phyloP scores from a whole-genome alignment of 768 basidiomycete species.

The Stropharia rugosoannulata region DNA sequence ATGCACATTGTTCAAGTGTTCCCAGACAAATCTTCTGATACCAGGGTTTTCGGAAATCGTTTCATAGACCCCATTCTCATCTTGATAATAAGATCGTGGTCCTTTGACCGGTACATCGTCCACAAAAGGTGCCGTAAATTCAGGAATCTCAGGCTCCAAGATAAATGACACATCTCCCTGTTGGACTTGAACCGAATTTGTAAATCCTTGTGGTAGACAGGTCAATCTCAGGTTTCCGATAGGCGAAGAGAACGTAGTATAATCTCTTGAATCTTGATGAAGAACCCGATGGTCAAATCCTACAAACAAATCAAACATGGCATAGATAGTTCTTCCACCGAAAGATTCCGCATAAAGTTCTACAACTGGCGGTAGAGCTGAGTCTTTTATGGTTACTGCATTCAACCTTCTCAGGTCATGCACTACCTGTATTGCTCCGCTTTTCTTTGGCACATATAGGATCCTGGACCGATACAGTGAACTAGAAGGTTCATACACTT shows the following conservation, averaged over 20 bases:
- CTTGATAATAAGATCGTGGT: slow-evolving; percentile 26
- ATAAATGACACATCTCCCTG: slow-evolving; percentile 17
- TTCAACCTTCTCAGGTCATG: slow-evolving; percentile 34
- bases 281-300: slow-evolving; percentile 30
- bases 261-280: slow-evolving; percentile 26
- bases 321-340: slow-evolving; percentile 25
- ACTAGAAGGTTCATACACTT: slow-evolving; percentile 28
- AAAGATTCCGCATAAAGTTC: slow-evolving; percentile 31
- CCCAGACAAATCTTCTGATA: slow-evolving; percentile 33
- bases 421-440: slow-evolving; percentile 28
- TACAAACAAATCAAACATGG: slow-evolving; percentile 31
- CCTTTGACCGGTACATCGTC: slow-evolving; percentile 35
- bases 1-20: slow-evolving; percentile 29
- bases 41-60: slow-evolving; percentile 30
- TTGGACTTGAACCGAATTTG: slow-evolving; percentile 9
- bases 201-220: slow-evolving; percentile 33
- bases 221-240: slow-evolving; percentile 25
- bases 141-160: slow-evolving; percentile 33
- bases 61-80: slow-evolving; percentile 21
- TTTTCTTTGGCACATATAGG: slow-evolving; percentile 35
- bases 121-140: slow-evolving; percentile 29
- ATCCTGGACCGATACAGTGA: slow-evolving; percentile 32
- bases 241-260: slow-evolving; percentile 40
- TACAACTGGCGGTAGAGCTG: slow-evolving; percentile 24
- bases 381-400: slow-evolving; percentile 25